Conservation (phyloP, 805 yeast genomes). For the Kockiozyma suomiensis region DNA sequence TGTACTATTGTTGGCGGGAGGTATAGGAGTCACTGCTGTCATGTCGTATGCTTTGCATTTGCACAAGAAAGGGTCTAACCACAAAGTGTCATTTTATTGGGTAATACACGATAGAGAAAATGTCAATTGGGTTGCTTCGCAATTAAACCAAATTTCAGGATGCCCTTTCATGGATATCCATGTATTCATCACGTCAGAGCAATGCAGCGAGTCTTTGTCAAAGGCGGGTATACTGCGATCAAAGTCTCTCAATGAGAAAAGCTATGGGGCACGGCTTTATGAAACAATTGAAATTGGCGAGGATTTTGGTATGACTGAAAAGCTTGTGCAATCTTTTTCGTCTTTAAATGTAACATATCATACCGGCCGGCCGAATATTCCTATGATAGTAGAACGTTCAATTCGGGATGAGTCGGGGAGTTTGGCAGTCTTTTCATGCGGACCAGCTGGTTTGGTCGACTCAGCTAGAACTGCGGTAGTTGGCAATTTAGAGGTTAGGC, state of each 20-base stretch:
- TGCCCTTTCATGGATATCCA: conserved; percentile 11
- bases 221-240: background rate
- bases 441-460: conserved; percentile 64
- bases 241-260: conserved; percentile 6
- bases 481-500: conserved; percentile 45
- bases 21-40: conserved; percentile 65
- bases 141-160: conserved; percentile 1
- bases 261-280: conserved; percentile 2
- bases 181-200: conserved; percentile 11
- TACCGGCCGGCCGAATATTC: conserved; percentile 51
- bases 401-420: conserved; percentile 46
- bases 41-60: conserved; percentile 49
- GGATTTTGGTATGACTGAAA: background rate
- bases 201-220: background rate
- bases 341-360: conserved; percentile 15
- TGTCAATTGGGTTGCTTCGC: conserved; percentile 17
- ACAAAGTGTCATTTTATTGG: conserved; percentile 19
- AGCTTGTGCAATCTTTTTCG: background rate
- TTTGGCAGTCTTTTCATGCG: conserved; percentile 61
- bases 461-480: conserved; percentile 54
- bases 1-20: conserved; percentile 61
- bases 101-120: background rate
- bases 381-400: conserved; percentile 42
- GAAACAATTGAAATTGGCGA: conserved; percentile 11
- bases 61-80: background rate